These are phyloP conservation scores for Peterozyma toletana DNA, from an alignment of 805 yeast genomes.

Conservation along the genomic window DNA sequence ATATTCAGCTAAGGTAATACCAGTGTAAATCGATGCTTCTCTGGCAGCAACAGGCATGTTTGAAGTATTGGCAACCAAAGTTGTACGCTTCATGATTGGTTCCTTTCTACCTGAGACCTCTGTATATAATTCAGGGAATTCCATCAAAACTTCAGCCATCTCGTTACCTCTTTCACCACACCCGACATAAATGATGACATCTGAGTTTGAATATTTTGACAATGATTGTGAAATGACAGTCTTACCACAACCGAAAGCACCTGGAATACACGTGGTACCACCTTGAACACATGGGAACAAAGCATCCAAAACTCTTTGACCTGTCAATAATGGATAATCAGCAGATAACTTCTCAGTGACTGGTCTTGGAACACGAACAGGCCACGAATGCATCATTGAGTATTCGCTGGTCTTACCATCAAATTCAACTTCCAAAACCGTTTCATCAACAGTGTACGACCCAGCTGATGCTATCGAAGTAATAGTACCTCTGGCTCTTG, in stretches of 20 bases:
- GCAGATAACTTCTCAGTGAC: constrained; percentile 92
- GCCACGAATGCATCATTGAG: constrained; percentile 99
- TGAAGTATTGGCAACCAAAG: constrained; percentile 96
- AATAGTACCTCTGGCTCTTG: constrained; percentile 97
- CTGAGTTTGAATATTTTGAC: constrained; percentile 96
- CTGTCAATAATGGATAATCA: constrained; percentile 91
- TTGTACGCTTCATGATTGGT: constrained; percentile 99
- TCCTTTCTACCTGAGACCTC: constrained; percentile 90
- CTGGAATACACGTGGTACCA: constrained; percentile 99
- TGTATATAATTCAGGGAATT: constrained; percentile 95
- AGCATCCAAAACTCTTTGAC: constrained; percentile 97
- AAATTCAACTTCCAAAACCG: constrained; percentile 88
- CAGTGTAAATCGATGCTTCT: constrained; percentile 99
- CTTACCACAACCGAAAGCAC: constrained; percentile 99
- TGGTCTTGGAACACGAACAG: constrained; percentile 99
- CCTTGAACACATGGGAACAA: constrained; percentile 99
- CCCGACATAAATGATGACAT: constrained; percentile 92
- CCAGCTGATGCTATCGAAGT: constrained; percentile 86
- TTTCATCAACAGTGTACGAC: constrained; percentile 84
- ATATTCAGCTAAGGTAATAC: constrained; percentile 97
- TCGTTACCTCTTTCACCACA: constrained; percentile 90
- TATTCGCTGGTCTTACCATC: constrained; percentile 76
- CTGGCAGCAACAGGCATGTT: constrained; percentile 99
- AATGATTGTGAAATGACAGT: constrained; percentile 97
- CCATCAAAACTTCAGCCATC: constrained; percentile 99